phyloP scores from a whole-genome alignment of 805 yeast species.

The Allodekkera sacchari region DNA sequence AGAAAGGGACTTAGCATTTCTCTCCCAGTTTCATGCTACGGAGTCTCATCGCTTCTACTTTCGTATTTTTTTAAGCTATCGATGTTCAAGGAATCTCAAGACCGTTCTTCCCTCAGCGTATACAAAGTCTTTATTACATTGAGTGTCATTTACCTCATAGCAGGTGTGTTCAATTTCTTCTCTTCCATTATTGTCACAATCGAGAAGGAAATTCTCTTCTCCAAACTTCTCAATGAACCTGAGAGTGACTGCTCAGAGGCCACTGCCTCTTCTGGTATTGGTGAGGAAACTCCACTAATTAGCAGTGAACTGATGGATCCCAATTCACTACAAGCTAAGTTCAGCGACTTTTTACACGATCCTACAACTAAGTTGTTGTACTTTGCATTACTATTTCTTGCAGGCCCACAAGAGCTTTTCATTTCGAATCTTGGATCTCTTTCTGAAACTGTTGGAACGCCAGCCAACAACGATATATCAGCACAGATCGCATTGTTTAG shows the following conservation, averaged over 20 bases:
- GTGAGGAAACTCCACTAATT: constrained; percentile 28
- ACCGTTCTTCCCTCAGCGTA: constrained; percentile 31
- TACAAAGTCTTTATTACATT: constrained; percentile 45
- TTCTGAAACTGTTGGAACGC: constrained; percentile 28
- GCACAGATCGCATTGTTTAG: constrained; percentile 55
- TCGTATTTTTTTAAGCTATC: constrained; percentile 47
- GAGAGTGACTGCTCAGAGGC: constrained; percentile 5
- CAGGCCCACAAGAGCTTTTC: constrained; percentile 84
- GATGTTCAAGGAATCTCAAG: constrained; percentile 25
- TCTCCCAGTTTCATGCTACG: constrained; percentile 83
- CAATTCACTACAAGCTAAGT: constrained; percentile 19
- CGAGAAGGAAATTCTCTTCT: constrained; percentile 39
- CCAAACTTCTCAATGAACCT: constrained; percentile 15
- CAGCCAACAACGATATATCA: constrained; percentile 19
- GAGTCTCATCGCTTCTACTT: constrained; percentile 69
- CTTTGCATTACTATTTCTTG: constrained; percentile 50
- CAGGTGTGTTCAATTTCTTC: constrained; percentile 54
- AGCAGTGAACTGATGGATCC: constrained; percentile 19
- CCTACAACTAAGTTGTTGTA: constrained; percentile 57
- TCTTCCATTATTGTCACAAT: constrained; percentile 59
- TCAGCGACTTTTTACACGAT: constrained; percentile 34
- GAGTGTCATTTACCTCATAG: constrained; percentile 41
- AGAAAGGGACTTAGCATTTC: constrained; percentile 76
- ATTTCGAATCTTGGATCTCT: constrained; percentile 75
- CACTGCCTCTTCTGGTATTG: constrained; percentile 4